Base-by-base conservation (phyloP, 768 basidiomycete genomes). In the Paxillus involutus region DNA sequence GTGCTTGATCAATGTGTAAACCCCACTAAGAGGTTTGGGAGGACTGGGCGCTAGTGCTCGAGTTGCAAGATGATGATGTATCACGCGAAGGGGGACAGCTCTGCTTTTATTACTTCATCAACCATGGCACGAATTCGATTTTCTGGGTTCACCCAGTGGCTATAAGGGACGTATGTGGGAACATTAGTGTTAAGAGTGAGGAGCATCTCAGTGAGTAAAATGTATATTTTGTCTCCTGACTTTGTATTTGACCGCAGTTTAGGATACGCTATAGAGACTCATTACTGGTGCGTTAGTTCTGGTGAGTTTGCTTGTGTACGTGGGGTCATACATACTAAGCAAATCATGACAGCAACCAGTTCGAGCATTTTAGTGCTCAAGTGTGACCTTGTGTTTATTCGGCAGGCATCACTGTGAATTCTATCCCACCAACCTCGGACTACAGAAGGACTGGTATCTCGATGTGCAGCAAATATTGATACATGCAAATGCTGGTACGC, bases 111-210 rank as follows among this genome's bases (percentile, higher is more conserved):
- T 81, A 80, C 55, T 77, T 75, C 47, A 76, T 73, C 10, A 69
- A 80, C 53, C 80, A 82, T 48, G 35, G 59, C 0, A 63, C 63
- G 0, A 73, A 75, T 14, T 60, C 65, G 10, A 63, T 82, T 14
- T 83, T 83, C 53, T 84, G 53, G 40, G 51, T 81, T n/a, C 73
- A 81, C 40, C 52, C 68, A 0, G 74, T 71, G 29, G 55, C 69
- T 2, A 67, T 75, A 3, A 49, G 51, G 1, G 36, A 63, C 19
- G 59, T 79, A 44, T 50, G 74, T 64, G 66, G 5, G 41, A 17
- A 68, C 76, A 32, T 63, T 73, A 64, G 78, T 8, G 70, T 74
- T 0, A 70, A n/a, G n/a, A 69, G 11, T 66, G 40, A 24, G 17
- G 32, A 42, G 26, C 50, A 44, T 43, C 40, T 51, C 11, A 33